Base-by-base conservation (phyloP, 2,329 filamentous ascomycete genomes). In the Plenodomus biglobosus region DNA sequence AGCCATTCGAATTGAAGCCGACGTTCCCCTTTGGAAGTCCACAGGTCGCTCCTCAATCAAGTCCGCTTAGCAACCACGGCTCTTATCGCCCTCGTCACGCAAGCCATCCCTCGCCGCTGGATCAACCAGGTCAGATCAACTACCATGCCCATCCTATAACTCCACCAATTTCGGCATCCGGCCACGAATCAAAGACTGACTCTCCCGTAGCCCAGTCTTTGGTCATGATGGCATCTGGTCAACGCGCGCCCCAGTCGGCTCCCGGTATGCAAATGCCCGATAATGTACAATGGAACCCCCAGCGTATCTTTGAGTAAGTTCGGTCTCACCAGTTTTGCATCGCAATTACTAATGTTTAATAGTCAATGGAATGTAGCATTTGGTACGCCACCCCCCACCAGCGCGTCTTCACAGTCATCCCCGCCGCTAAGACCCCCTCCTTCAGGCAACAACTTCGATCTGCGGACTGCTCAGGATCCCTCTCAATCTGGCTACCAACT, bases 351-450 rank as follows among this genome's bases (percentile, higher is more conserved):
- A 62, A 66, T 37, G 13, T 48, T 6, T 15, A 6, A 41, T 64
- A 95, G 92, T 72, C 90, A 96, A 78, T 97, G 92, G 92, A 92
- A 95, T 73, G 86, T 88, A 66, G 92, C 92, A 58, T 97, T 96
- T 76, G 89, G 90, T 78, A 88, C 86, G 72, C 68, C 74, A 64
- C 68, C 73, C 61, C 63, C 71, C 49, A 72, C 71, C 51, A 72
- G 66, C 62, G 64, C 70, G 45, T 68, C 72, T 42, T 71, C 73
- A 39, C 74, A 75, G 59, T 71, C 73, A 27, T 74, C 74, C 44
- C 74, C 74, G 56, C 73, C 73, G 66, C 66, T 73, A 68, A 73
- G 70, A 69, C 71, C 73, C 53, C 70, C 67, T 48, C 65, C 69
- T 53, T 44, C 70, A 73, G 70, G 70, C 53, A 72, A 54, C 55